Evolutionary conservation across 495 filamentous ascomycete genomes (phyloP).

Genomic region (Xylaria telfairii): DNA sequence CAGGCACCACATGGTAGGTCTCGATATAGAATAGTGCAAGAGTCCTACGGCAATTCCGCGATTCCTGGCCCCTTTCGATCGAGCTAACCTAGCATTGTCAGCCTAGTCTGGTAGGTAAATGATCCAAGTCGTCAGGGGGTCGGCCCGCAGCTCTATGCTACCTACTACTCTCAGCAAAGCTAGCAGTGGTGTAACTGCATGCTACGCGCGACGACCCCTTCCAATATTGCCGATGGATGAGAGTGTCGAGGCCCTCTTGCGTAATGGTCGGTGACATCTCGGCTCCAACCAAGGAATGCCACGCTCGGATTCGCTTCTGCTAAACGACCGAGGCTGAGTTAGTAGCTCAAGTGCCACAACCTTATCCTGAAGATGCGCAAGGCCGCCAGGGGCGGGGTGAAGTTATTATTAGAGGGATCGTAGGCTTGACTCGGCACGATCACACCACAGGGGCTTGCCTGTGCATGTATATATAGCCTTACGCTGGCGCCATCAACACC

Average conservation of each 20-base stretch:
- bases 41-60: background rate
- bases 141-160: background rate
- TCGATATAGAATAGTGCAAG: background rate
- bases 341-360: background rate
- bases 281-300: background rate
- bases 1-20: background rate
- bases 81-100: background rate
- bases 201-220: background rate
- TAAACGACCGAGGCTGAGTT: background rate
- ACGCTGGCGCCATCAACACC: conserved; percentile 10
- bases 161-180: conserved; percentile 11
- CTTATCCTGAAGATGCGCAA: background rate
- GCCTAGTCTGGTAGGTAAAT: background rate
- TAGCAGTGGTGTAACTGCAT: conserved; percentile 3
- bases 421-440: background rate
- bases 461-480: conserved; percentile 1
- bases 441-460: background rate
- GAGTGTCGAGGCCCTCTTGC: background rate
- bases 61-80: background rate
- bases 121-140: background rate
- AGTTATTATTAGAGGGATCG: conserved; percentile 6
- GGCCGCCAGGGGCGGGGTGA: background rate
- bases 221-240: background rate
- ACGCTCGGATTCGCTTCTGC: background rate
- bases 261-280: conserved; percentile 10